These are phyloP conservation scores for Trichoderma harzianum DNA, from an alignment of 2,329 filamentous ascomycete species.

Conservation along the genomic window DNA sequence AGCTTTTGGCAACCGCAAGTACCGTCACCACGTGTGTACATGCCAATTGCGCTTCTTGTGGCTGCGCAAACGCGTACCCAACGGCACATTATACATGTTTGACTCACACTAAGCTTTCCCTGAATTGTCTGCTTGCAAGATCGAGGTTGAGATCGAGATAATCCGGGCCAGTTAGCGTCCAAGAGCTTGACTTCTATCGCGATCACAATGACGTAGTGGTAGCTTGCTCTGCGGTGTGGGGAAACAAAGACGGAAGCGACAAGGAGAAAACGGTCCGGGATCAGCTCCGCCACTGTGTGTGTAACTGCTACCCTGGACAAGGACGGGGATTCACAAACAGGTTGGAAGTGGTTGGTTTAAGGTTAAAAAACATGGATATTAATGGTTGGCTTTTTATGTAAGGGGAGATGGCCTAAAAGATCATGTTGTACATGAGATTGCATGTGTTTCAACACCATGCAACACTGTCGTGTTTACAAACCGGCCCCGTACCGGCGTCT, in stretches of 20 bases:
- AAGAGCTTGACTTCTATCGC: conserved; percentile 18
- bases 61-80: neutral
- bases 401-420: neutral
- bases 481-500: neutral
- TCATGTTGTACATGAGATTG: neutral
- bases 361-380: neutral
- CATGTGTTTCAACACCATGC: neutral
- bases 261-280: conserved; percentile 13
- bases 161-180: neutral
- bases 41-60: neutral
- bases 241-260: neutral
- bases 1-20: neutral
- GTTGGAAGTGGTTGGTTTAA: neutral
- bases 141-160: conserved; percentile 4
- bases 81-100: neutral
- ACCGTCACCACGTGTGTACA: neutral
- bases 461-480: neutral
- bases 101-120: neutral
- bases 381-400: neutral
- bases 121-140: conserved; percentile 2
- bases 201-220: conserved; percentile 24
- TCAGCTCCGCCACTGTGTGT: neutral
- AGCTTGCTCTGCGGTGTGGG: conserved; percentile 7
- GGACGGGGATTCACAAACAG: neutral
- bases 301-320: neutral